Conservation (phyloP, 2,329 filamentous ascomycete genomes). For the Trichoderma pleuroti region DNA sequence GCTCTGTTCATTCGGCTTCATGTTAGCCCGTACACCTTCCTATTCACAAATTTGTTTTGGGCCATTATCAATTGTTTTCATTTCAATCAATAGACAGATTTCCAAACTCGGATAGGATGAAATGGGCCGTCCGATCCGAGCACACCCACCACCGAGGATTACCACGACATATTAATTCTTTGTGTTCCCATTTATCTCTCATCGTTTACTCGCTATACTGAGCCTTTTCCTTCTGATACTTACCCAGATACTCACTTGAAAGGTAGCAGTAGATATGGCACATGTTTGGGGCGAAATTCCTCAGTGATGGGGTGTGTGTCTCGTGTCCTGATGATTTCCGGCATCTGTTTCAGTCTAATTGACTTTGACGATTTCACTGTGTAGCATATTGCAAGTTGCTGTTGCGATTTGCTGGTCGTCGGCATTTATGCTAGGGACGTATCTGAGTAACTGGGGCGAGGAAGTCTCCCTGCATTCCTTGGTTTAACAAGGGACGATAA, state of each 20-base stretch:
- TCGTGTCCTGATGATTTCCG: too few species aligned
- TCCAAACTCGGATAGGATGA: neutral
- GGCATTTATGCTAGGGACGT: too few species aligned
- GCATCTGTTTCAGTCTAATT: too few species aligned
- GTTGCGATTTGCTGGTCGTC: neutral
- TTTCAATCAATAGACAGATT: neutral
- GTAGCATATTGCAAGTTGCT: neutral
- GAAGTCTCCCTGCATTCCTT: rapidly evolving
- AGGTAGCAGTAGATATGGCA: too few species aligned
- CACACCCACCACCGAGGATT: neutral
- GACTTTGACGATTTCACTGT: too few species aligned
- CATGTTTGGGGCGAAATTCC: too few species aligned
- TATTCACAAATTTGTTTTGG: neutral
- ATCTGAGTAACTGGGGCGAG: too few species aligned
- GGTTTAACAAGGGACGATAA: too few species aligned
- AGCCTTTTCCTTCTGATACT: rapidly evolving
- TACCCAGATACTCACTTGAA: neutral
- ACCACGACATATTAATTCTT: too few species aligned
- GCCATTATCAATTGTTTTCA: neutral
- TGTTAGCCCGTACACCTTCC: neutral
- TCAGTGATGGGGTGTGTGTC: too few species aligned
- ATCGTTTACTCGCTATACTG: neutral
- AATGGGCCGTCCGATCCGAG: neutral
- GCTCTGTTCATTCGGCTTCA: neutral
- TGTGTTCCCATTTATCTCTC: neutral